These are phyloP conservation scores for Solanum gracilifrons DNA, from an alignment of 257 asterid genomes.

Conservation along the genomic window DNA sequence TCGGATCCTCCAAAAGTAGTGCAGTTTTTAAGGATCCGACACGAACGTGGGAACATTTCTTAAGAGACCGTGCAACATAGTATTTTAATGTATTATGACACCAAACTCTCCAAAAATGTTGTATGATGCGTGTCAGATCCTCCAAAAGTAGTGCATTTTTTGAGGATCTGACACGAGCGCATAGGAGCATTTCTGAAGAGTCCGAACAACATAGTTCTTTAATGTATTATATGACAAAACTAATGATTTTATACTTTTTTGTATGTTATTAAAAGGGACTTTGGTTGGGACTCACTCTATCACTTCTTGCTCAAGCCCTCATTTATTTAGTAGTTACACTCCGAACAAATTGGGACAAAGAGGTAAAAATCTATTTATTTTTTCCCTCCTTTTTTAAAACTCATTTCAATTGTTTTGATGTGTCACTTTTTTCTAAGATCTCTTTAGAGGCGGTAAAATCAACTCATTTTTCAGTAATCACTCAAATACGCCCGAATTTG, in stretches of 20 bases:
- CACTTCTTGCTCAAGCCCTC: constrained; percentile 44
- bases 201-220: not conserved
- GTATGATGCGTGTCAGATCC: not conserved
- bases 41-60: not conserved
- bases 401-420: not conserved
- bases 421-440: not conserved
- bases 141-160: not conserved
- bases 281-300: constrained; percentile 53
- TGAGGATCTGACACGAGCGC: not conserved
- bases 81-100: not conserved
- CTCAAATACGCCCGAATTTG: not conserved
- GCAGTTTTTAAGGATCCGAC: not conserved
- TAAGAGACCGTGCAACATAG: not conserved
- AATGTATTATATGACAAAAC: not conserved
- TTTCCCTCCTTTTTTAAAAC: not conserved
- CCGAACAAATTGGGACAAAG: constrained; percentile 50
- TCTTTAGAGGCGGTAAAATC: not conserved
- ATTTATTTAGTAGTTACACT: constrained; percentile 34
- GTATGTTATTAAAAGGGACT: constrained; percentile 27
- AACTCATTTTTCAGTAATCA: not conserved
- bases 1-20: not conserved
- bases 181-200: not conserved
- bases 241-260: not conserved
- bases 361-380: constrained; percentile 23
- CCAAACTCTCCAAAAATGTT: not conserved